Evolutionary conservation across 129 eudicot genomes (phyloP).

Genomic region (Erigeron canadensis): DNA sequence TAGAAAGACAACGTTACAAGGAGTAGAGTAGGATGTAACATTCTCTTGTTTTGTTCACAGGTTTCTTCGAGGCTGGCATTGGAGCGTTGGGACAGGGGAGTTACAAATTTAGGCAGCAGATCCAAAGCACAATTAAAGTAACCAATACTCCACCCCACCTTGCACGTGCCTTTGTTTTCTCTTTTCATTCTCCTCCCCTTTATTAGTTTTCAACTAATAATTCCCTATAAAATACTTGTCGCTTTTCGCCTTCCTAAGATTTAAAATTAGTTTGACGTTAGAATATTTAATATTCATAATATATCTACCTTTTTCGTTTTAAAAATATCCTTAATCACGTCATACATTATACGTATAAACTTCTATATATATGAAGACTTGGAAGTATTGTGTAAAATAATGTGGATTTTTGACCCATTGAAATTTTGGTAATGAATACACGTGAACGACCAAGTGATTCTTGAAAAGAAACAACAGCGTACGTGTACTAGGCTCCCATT

Average conservation of each 20-base stretch:
- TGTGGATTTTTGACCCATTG: not conserved
- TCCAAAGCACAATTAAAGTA: conserved; percentile 41
- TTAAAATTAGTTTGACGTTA: not conserved
- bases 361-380: too few species aligned
- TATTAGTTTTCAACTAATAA: not conserved
- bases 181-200: too few species aligned
- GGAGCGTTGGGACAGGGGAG: not conserved
- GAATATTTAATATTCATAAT: not conserved
- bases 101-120: conserved; percentile 29
- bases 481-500: not conserved
- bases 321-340: too few species aligned
- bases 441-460: not conserved
- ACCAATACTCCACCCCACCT: conserved; percentile 38
- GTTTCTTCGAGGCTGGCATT: conserved; percentile 29
- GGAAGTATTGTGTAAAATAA: too few species aligned
- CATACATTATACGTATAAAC: too few species aligned
- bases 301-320: not conserved
- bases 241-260: not conserved
- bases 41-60: conserved; percentile 29
- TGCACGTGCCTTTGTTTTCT: conserved; percentile 34
- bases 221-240: not conserved
- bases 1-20: too few species aligned
- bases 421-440: not conserved
- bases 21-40: conserved; percentile 24
- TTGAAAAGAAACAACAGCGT: not conserved